Conservation (phyloP, 1,284 basidiomycete species). For the Rhodotorula sp. region DNA sequence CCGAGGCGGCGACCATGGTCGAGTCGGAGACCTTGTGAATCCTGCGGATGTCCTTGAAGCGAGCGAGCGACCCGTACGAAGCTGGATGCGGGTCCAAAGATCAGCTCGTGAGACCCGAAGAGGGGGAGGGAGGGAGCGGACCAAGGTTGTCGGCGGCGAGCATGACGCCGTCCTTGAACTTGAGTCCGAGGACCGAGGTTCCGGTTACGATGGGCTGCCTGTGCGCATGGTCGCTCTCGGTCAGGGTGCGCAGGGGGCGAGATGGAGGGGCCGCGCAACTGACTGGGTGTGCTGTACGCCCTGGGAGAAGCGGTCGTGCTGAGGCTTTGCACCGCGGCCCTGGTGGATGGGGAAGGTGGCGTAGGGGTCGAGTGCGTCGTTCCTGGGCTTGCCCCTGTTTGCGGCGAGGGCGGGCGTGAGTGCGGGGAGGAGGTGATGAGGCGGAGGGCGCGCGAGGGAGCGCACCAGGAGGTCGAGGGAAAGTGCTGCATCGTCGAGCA, state of each 20-base stretch:
- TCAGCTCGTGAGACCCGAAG: neutral
- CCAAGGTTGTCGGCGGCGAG: constrained; percentile 98
- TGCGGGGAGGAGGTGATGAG: neutral
- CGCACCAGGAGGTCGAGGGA: constrained; percentile 39
- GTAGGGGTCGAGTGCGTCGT: constrained; percentile 70
- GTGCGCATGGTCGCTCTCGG: neutral
- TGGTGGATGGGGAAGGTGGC: constrained; percentile 70
- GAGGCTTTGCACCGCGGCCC: constrained; percentile 56
- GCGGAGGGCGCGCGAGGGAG: neutral
- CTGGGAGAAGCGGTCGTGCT: constrained; percentile 60
- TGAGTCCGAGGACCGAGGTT: constrained; percentile 89
- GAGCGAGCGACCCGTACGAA: constrained; percentile 94
- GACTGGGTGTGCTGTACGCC: constrained; percentile 75
- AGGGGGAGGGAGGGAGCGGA: constrained; percentile 49
- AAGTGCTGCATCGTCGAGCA: constrained; percentile 37
- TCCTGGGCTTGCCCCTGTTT: constrained; percentile 53
- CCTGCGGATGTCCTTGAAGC: constrained; percentile 93
- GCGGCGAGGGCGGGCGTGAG: neutral
- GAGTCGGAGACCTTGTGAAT: constrained; percentile 78
- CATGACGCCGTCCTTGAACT: constrained; percentile 96
- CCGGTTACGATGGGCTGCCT: constrained; percentile 96
- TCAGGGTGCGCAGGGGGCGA: no score
- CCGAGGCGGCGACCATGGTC: constrained; percentile 87
- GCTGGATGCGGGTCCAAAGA: constrained; percentile 57
- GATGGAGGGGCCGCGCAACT: constrained; percentile 47